Percentiles rank a stretch among this genome's conserved stretches.
Evolutionary conservation across 2,329 filamentous ascomycete species (phyloP).

Genomic region (Madurella fahalii): DNA sequence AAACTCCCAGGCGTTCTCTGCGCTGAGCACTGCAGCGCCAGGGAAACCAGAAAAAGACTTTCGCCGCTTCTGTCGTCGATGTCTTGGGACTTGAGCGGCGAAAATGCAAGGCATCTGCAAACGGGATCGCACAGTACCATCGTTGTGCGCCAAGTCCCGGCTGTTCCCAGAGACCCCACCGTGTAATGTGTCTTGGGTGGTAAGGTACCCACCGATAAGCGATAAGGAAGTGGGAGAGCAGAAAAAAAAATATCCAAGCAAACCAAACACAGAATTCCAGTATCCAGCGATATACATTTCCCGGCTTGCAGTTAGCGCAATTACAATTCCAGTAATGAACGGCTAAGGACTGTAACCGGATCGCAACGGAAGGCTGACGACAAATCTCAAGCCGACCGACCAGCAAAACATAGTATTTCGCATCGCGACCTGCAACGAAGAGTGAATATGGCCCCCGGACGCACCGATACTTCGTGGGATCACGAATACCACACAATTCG

Average conservation of each 20-base stretch:
- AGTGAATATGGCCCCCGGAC: constrained; percentile 45
- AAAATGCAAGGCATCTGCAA: too few species aligned
- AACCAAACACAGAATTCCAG: constrained; percentile 2
- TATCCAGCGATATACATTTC: not conserved
- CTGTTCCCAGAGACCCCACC: not conserved
- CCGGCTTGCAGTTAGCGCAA: not conserved
- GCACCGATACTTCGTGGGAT: constrained; percentile 63
- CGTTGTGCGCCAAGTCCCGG: too few species aligned
- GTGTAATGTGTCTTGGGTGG: too few species aligned
- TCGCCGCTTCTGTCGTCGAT: too few species aligned
- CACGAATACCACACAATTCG: constrained; percentile 81
- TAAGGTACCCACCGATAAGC: constrained; percentile 21
- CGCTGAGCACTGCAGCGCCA: too few species aligned
- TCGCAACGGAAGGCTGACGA: constrained; percentile 1
- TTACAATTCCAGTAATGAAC: constrained; percentile 3
- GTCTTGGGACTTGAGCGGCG: too few species aligned
- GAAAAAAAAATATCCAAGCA: constrained; percentile 22
- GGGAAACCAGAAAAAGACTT: too few species aligned
- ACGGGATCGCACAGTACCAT: too few species aligned
- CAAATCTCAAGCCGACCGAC: constrained; percentile 3
- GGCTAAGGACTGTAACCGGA: not conserved
- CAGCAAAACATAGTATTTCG: not conserved
- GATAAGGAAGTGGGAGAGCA: constrained; percentile 17
- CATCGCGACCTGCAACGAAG: not conserved
- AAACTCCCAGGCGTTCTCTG: too few species aligned